Conservation (phyloP, 2,329 filamentous ascomycete genomes). For the Paracamarosporium sp. region DNA sequence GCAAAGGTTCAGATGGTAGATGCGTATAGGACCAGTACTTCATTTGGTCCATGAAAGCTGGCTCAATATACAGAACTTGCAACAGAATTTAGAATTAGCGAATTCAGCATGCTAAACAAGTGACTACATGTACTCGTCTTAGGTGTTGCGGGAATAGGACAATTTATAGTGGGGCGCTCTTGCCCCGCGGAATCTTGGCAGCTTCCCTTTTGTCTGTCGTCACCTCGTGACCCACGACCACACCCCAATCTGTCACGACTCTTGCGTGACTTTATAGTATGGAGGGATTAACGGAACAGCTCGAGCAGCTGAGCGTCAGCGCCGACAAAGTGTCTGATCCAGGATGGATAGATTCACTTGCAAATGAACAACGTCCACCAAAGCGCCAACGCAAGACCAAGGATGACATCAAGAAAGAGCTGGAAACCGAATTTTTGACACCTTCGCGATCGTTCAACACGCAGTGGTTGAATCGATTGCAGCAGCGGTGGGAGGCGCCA, state of each 20-base stretch:
- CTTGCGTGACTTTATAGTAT: slow-evolving; percentile 25
- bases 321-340: slow-evolving; percentile 19
- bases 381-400: slow-evolving; percentile 62
- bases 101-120: no score
- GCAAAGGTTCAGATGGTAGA: no score
- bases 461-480: slow-evolving; percentile 86
- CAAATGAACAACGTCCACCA: slow-evolving; percentile 60
- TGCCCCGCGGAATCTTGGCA: slow-evolving; percentile 10
- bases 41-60: no score
- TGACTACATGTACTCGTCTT: neutral
- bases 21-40: no score
- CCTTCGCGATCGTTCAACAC: slow-evolving; percentile 81
- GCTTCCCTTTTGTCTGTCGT: slow-evolving; percentile 7
- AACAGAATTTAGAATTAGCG: no score
- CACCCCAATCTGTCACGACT: slow-evolving; percentile 6
- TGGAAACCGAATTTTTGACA: slow-evolving; percentile 79
- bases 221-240: slow-evolving; percentile 1
- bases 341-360: slow-evolving; percentile 64
- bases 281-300: slow-evolving; percentile 55
- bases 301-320: slow-evolving; percentile 59
- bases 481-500: slow-evolving; percentile 87
- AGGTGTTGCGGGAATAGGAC: neutral
- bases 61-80: no score
- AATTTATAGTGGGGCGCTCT: slow-evolving; percentile 2
- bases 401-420: slow-evolving; percentile 69